phyloP scores from a whole-genome alignment of 2,329 filamentous ascomycete species.

The Colletotrichum sp. region DNA sequence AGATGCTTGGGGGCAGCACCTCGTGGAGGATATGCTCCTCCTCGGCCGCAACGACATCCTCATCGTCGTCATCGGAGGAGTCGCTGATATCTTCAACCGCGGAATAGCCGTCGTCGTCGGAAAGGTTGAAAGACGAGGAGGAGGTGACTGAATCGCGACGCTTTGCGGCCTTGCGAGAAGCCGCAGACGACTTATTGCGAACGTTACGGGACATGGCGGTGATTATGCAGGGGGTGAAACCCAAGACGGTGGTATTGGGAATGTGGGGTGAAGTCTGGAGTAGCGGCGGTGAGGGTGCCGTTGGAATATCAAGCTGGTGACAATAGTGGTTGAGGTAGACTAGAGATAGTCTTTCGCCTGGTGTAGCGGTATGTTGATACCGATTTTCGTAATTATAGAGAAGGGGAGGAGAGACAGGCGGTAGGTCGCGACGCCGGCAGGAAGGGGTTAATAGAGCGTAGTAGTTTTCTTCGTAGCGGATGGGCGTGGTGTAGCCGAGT shows the following conservation, averaged over 20 bases:
- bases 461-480: not conserved
- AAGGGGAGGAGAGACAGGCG: not conserved
- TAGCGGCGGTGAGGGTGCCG: not conserved
- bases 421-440: not conserved
- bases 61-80: conserved; percentile 78
- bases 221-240: conserved; percentile 12
- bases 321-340: not conserved
- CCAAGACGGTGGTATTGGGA: conserved; percentile 21
- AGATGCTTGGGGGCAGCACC: conserved; percentile 36
- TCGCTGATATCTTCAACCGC: conserved; percentile 82
- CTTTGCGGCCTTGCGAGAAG: conserved; percentile 49
- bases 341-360: not conserved
- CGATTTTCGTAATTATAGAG: not conserved
- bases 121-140: conserved; percentile 63
- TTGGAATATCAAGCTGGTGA: not conserved
- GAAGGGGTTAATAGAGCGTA: not conserved
- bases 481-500: conserved; percentile 12
- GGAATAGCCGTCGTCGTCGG: conserved; percentile 75
- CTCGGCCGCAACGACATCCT: conserved; percentile 79
- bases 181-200: conserved; percentile 49
- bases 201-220: conserved; percentile 59
- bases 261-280: conserved; percentile 13
- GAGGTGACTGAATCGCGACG: conserved; percentile 58
- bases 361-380: not conserved
- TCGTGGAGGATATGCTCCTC: conserved; percentile 70